These are phyloP conservation scores for Annulohypoxylon bovei DNA, from an alignment of 495 filamentous ascomycete species.

Conservation along the genomic window DNA sequence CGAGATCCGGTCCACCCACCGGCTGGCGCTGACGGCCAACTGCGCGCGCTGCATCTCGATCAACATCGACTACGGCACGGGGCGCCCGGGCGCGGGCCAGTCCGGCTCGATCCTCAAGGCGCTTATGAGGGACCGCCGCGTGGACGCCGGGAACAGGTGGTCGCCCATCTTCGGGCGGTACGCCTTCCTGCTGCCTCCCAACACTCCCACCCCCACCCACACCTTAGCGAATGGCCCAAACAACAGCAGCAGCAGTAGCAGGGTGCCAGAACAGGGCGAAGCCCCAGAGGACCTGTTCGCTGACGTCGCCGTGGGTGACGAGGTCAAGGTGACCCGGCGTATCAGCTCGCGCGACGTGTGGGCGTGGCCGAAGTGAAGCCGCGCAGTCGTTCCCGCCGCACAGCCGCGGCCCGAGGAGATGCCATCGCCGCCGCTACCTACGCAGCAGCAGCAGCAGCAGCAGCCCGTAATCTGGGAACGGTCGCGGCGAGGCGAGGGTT, in stretches of 20 bases:
- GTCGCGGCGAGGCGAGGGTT: neutral
- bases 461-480: neutral
- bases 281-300: constrained; percentile 30
- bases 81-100: constrained; percentile 70
- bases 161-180: constrained; percentile 88
- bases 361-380: constrained; percentile 50
- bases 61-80: constrained; percentile 85
- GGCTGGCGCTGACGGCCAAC: constrained; percentile 75
- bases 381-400: constrained; percentile 3
- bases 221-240: neutral
- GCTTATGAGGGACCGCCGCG: constrained; percentile 78
- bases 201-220: neutral
- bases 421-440: neutral
- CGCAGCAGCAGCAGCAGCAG: no score
- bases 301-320: constrained; percentile 73
- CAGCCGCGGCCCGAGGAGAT: neutral
- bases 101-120: constrained; percentile 77
- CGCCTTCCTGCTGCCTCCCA: constrained; percentile 63
- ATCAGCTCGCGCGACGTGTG: constrained; percentile 68
- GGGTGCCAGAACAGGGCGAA: neutral
- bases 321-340: constrained; percentile 67
- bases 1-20: constrained; percentile 49
- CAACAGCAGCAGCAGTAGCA: neutral
- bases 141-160: constrained; percentile 77
- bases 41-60: constrained; percentile 81